A percentile compares a stretch with the other conserved stretches of the same genome.
These are phyloP conservation scores for Helianthus annuus DNA, from an alignment of 129 eudicot species.

Conservation along the genomic window DNA sequence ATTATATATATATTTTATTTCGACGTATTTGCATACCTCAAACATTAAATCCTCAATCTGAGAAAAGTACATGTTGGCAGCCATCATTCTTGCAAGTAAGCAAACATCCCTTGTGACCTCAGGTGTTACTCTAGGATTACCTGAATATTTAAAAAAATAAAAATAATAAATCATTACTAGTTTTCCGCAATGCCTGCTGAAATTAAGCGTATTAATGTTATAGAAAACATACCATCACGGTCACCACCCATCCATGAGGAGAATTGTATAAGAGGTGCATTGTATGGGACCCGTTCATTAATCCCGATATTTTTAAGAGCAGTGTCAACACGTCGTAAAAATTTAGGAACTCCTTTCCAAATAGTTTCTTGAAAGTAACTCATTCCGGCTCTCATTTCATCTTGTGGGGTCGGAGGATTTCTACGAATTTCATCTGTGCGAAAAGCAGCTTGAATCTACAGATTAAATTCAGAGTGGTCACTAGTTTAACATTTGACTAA, in stretches of 20 bases:
- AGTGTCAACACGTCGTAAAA: conserved; percentile 94
- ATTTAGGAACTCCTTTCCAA: conserved; percentile 96
- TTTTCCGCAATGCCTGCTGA: not conserved
- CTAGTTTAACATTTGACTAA: conserved; percentile 13
- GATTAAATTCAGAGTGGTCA: not conserved
- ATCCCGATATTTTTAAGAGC: conserved; percentile 96
- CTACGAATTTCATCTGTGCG: conserved; percentile 96
- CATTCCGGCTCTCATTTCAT: conserved; percentile 99
- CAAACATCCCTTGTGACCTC: conserved; percentile 98
- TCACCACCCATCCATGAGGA: conserved; percentile 99
- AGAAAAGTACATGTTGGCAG: conserved; percentile 88
- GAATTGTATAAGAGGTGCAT: conserved; percentile 94
- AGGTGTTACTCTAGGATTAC: conserved; percentile 97
- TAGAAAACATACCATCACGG: conserved; percentile 81
- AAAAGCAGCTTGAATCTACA: conserved; percentile 98
- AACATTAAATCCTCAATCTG: conserved; percentile 98
- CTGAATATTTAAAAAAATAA: conserved; percentile 30
- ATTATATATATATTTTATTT: not conserved
- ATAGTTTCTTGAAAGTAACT: conserved; percentile 97
- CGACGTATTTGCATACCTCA: conserved; percentile 55
- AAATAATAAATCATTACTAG: not conserved
- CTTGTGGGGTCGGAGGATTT: conserved; percentile 91
- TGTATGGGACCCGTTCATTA: conserved; percentile 94
- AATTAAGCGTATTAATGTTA: not conserved
- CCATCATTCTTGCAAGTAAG: conserved; percentile 97